Base-by-base conservation (phyloP, 441 rosid species). In the Populus tomentosa region DNA sequence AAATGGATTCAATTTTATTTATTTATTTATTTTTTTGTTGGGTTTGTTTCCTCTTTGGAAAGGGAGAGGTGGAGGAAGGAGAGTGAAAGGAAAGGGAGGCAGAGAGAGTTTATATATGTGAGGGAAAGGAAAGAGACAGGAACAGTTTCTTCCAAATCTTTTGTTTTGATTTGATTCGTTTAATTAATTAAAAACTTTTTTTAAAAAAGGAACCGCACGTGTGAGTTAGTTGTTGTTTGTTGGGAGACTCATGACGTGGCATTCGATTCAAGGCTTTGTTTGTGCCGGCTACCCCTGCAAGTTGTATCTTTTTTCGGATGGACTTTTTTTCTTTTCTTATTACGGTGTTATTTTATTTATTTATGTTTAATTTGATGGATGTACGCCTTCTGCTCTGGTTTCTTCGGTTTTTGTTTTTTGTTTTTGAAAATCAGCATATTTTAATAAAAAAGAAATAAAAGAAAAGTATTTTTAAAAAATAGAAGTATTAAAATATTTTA, bases 241-340 rank as follows among this genome's bases (percentile, higher is more conserved):
- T 40, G 21, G 71, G n/a, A 6, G 24, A 10, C 7, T 72, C 36
- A 20, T 73, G 78, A 82, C 83, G 80, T 82, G 83, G 77, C 73
- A 13, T 2, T 61, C 65, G 28, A 13, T 2, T 61, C 65, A 14
- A 21, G 28, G 36, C 11, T 6, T 36, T 50, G 23, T 5, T 33
- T 74, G 33, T 18, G 65, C 67, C 67, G 66, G 77, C 24, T 75
- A 69, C 56, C 33, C 24, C 32, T 20, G 16, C 30, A 8, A 18
- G 40, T 5, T 2, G 2, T 16, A 5, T 24, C 5, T 11, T 8
- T 26, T 38, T 40, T 38, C 26, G 10, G 63, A 69, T 70, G 56
- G 66, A 23, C 26, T 33, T 76, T 23, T 69, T 5, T n/a, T 30
- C 16, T 50, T 3, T 40, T 40, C 14, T 40, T 10, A 10, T 13